Base-by-base conservation (phyloP, 2,329 filamentous ascomycete species). In the Phyllosticta paracitricarpa region DNA sequence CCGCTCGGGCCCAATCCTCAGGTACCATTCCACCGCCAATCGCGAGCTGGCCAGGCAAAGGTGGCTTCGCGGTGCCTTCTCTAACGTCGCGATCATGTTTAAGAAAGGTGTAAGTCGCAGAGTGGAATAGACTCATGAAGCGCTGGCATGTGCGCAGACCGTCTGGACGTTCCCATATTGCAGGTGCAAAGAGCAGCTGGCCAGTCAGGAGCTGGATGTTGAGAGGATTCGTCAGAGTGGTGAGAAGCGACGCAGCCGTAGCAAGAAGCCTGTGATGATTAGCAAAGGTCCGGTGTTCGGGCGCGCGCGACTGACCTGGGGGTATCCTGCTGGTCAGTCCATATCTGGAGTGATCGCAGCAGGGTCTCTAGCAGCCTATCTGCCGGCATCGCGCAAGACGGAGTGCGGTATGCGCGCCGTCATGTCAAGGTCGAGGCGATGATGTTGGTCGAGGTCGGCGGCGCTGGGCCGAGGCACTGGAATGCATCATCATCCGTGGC, bases 191-290 rank as follows among this genome's bases (percentile, higher is more conserved):
- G 54, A 91, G 81, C 5, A 91, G 79, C 65, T 91, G 87, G 26
- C 86, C 86, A 0, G 87, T 88, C 59, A 91, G 79, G 12, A 91
- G 79, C 51, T 84, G 83, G 68, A 91, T 79, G 72, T 92, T 92
- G 61, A 89, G 81, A 14, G 88, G 88, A 69, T 91, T 91, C 64
- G 84, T 84, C 58, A 91, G 83, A 56, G 82, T 83, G 17, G 85
- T 82, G 61, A 92, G 79, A 30, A 91, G 82, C 51, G 84, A 82
- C 19, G 83, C 81, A 17, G 87, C 88, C 54, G 85, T 87, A 64
- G 82, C 84, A 68, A 89, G 79, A 33, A 86, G 74, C 63, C 74
- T 77, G 66, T n/a, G 28, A 35, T 22, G 54, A 9, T 56, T n/a
- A 35, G 35, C n/a, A 12, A 22, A n/a, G 22, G 22, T 28, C 4